These are phyloP conservation scores for Xylariaceae sp. DNA, from an alignment of 2,329 filamentous ascomycete species.

Conservation along the genomic window DNA sequence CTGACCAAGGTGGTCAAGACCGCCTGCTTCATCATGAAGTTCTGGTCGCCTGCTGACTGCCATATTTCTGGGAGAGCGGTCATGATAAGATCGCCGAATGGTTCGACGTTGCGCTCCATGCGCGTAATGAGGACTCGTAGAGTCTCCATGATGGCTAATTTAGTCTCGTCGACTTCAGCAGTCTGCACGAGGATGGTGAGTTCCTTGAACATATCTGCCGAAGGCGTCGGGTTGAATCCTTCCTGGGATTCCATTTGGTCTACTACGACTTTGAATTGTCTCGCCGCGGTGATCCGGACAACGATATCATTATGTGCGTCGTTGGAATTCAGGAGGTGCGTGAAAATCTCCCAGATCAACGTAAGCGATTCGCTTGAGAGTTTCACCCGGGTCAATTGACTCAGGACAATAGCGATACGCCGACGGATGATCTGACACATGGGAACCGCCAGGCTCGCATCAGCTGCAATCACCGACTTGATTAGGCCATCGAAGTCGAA, in stretches of 20 bases:
- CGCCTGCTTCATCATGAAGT: conserved; percentile 89
- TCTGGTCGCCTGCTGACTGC: conserved; percentile 72
- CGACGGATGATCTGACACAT: conserved; percentile 78
- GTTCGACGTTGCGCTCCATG: conserved; percentile 66
- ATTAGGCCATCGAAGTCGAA: conserved; percentile 84
- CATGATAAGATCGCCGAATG: conserved; percentile 76
- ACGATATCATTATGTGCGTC: conserved; percentile 84
- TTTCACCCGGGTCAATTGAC: conserved; percentile 82
- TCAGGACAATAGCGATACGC: conserved; percentile 81
- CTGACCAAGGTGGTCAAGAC: conserved; percentile 81
- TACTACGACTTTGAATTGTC: conserved; percentile 73
- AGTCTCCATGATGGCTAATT: conserved; percentile 83
- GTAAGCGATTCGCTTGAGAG: conserved; percentile 62
- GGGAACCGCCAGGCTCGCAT: conserved; percentile 61
- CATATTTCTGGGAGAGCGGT: conserved; percentile 74
- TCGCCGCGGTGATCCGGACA: conserved; percentile 83
- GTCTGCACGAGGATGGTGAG: conserved; percentile 74
- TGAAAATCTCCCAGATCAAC: conserved; percentile 81
- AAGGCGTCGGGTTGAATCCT: conserved; percentile 62
- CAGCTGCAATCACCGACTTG: conserved; percentile 65
- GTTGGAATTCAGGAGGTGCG: conserved; percentile 72
- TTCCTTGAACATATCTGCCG: conserved; percentile 65
- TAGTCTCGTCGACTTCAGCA: conserved; percentile 79
- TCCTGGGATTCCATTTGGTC: conserved; percentile 63
- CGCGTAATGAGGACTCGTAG: conserved; percentile 74